phyloP scores from a whole-genome alignment of 441 rosid genomes.

The Aleurites moluccanus region DNA sequence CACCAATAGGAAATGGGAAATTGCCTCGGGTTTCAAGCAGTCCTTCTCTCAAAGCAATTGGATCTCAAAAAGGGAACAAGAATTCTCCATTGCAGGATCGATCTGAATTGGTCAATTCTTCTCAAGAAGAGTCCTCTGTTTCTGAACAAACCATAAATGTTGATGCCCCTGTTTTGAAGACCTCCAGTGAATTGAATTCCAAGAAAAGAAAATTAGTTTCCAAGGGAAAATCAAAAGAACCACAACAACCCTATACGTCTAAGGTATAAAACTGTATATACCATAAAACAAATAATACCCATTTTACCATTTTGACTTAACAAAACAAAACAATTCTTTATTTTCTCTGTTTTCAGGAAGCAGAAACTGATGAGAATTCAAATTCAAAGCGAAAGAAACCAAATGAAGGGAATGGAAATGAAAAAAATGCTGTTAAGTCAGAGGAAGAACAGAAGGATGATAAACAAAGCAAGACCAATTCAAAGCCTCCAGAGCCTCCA shows the following conservation, averaged over 20 bases:
- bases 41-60: slow-evolving; percentile 41
- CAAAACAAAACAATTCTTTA: not conserved
- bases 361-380: slow-evolving; percentile 42
- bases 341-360: slow-evolving; percentile 35
- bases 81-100: slow-evolving; percentile 33
- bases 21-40: slow-evolving; percentile 39
- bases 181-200: slow-evolving; percentile 34
- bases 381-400: slow-evolving; percentile 46
- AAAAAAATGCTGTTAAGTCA: slow-evolving; percentile 20
- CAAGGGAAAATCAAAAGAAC: slow-evolving; percentile 56
- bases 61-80: slow-evolving; percentile 39
- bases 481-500: slow-evolving; percentile 64
- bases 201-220: slow-evolving; percentile 69
- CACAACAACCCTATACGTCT: slow-evolving; percentile 28
- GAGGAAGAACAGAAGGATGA: slow-evolving; percentile 35
- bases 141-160: slow-evolving; percentile 45
- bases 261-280: slow-evolving; percentile 31
- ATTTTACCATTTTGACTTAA: not conserved
- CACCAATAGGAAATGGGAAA: slow-evolving; percentile 34
- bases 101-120: slow-evolving; percentile 41
- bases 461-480: slow-evolving; percentile 39
- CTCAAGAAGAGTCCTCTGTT: slow-evolving; percentile 54
- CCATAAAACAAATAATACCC: not conserved
- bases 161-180: slow-evolving; percentile 26
- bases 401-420: slow-evolving; percentile 36